Evolutionary conservation across 345 rosid genomes (phyloP), one percentile per base, ranked within the genome.

Genomic region (Stellera chamaejasme): DNA sequence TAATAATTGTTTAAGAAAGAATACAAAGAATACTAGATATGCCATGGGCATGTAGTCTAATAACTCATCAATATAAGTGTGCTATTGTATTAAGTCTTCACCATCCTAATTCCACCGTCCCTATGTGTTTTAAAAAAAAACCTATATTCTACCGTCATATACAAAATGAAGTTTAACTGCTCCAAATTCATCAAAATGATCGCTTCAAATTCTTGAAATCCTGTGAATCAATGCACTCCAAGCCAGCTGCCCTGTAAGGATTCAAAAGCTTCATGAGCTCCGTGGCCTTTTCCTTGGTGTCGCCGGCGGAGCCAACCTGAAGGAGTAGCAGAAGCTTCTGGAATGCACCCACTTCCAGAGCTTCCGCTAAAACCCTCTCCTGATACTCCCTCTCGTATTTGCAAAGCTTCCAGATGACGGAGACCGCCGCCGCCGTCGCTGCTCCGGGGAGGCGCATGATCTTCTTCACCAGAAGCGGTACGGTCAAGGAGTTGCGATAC

Each of bases 161-260:
- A 60, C 51, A 60, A 49, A 50, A 60, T 27, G 27, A 51, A 60
- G 55, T 50, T 19, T 50, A 26, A 19, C 23, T 60, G 48, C 13
- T 4, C 13, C 27, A 0, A 2, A 26, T 2, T 2, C n/a, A 9
- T 77, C 74, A 83, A 59, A 83, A 80, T 0, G 90, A 78, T 55
- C 86, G 67, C 48, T 76, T 74, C 32, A 83, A 69, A 65, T 72
- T 74, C 79, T 76, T 80, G 69, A 83, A 83, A 63, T 83, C 90
- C 7, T 58, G 43, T 8, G 86, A 70, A 9, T 83, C 90, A 12
- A 71, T 74, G 65, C 86, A 83, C 46, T 83, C 90, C 55, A 78
- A 47, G 19, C 77, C 77, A 1, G 70, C 58, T 19, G 23, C 39
- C 47, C 86, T 70, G 55, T 72, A 74, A 5, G 86, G 82, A 75